phyloP scores from a whole-genome alignment of 2,329 filamentous ascomycete species.

The Lachnellula subtilissima region DNA sequence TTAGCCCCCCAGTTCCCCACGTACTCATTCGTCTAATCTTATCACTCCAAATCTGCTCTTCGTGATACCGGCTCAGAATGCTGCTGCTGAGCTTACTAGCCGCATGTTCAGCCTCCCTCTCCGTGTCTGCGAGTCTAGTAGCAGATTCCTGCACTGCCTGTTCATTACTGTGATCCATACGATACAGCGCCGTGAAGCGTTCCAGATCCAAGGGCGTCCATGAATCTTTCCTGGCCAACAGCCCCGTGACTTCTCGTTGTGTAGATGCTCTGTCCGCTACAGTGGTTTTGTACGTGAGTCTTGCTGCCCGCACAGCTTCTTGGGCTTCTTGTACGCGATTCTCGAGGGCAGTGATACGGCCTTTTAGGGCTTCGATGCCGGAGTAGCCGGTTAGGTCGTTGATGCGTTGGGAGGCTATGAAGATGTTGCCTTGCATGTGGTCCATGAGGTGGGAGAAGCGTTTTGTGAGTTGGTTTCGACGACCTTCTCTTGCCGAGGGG shows the following conservation, averaged over 20 bases:
- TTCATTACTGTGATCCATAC: constrained; percentile 89
- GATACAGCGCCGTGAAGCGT: constrained; percentile 87
- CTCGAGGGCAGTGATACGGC: constrained; percentile 67
- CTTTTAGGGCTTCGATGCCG: constrained; percentile 80
- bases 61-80: constrained; percentile 89
- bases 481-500: constrained; percentile 43
- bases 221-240: constrained; percentile 88
- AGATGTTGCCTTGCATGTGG: constrained; percentile 76
- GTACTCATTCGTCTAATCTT: constrained; percentile 94
- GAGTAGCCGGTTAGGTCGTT: constrained; percentile 95
- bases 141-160: constrained; percentile 71
- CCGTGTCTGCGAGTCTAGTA: constrained; percentile 66
- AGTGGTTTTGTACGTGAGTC: constrained; percentile 74
- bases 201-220: constrained; percentile 87
- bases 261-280: constrained; percentile 79
- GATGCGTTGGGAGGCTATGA: constrained; percentile 79
- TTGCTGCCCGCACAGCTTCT: constrained; percentile 62
- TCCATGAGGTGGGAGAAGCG: constrained; percentile 75
- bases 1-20: constrained; percentile 97
- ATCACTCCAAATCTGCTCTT: constrained; percentile 99
- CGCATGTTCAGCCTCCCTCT: constrained; percentile 74
- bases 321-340: constrained; percentile 54
- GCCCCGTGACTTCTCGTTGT: constrained; percentile 90
- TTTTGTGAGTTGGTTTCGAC: constrained; percentile 39
- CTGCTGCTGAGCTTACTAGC: constrained; percentile 70